Evolutionary conservation across 2,329 filamentous ascomycete species (phyloP).

Genomic region (Colletotrichum aenigma): DNA sequence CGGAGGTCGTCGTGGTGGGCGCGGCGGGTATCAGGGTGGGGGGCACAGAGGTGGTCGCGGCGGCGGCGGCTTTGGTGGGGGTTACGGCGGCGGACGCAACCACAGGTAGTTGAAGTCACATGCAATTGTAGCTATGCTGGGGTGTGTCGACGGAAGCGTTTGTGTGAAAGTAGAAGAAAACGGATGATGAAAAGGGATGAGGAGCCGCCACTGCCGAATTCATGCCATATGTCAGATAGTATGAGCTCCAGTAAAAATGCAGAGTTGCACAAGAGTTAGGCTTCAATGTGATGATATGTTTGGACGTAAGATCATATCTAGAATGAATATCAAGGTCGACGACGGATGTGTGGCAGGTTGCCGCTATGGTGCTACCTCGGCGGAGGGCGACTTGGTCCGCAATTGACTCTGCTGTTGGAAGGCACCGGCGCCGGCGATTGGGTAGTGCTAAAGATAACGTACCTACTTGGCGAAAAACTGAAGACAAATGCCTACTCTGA

Average conservation of each 20-base stretch:
- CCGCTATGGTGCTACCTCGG: neutral
- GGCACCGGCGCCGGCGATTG: no score
- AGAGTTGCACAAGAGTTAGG: neutral
- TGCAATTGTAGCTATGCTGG: neutral
- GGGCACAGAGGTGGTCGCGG: neutral
- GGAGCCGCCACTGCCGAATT: neutral
- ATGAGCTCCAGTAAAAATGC: neutral
- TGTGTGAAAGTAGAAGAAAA: neutral
- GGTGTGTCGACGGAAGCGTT: neutral
- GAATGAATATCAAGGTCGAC: neutral
- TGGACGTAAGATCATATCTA: neutral
- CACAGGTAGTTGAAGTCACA: neutral
- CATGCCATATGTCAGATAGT: neutral
- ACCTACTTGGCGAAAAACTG: neutral
- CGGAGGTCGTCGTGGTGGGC: neutral
- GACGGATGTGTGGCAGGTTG: neutral
- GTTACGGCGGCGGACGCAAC: slow-evolving; percentile 1
- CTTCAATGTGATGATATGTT: neutral
- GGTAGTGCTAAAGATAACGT: no score
- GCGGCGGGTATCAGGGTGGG: slow-evolving; percentile 5
- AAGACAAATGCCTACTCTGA: neutral
- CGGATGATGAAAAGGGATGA: neutral
- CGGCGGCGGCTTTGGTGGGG: neutral
- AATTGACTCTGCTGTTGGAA: neutral
- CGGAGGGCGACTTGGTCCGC: neutral